Percentiles rank a stretch among this genome's conserved stretches.
These are phyloP conservation scores for Hypoxylon fragiforme DNA, from an alignment of 495 filamentous ascomycete genomes.

Conservation along the genomic window DNA sequence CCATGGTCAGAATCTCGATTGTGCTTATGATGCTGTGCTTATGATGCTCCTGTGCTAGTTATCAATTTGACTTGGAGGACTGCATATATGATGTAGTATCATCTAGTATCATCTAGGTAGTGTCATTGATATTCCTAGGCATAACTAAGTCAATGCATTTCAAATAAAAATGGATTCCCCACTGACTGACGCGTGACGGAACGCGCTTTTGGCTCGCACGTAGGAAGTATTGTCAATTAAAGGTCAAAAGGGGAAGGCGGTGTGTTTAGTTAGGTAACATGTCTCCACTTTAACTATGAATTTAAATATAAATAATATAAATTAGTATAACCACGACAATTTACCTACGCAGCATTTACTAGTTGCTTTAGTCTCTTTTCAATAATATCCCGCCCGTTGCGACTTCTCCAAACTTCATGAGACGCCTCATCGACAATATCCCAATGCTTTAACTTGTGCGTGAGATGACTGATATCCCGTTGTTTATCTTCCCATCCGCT, in stretches of 20 bases:
- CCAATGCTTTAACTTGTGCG: slow-evolving; percentile 76
- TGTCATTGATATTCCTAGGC: too few species aligned
- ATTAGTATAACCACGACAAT: too few species aligned
- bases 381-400: slow-evolving; percentile 68
- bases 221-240: slow-evolving; percentile 21
- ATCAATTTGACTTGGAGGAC: too few species aligned
- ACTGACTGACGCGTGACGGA: slow-evolving; percentile 21
- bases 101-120: too few species aligned
- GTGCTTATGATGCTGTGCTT: not conserved
- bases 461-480: slow-evolving; percentile 77
- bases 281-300: too few species aligned
- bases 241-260: slow-evolving; percentile 21
- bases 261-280: not conserved
- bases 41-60: too few species aligned
- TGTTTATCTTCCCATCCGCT: slow-evolving; percentile 77
- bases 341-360: slow-evolving; percentile 50
- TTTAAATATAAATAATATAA: not conserved
- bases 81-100: too few species aligned
- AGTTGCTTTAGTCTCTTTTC: slow-evolving; percentile 69
- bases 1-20: slow-evolving; percentile 49
- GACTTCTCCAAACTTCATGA: slow-evolving; percentile 80
- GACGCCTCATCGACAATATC: slow-evolving; percentile 83
- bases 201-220: slow-evolving; percentile 17
- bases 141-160: too few species aligned
- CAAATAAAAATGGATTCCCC: too few species aligned